Percentiles rank a stretch among this genome's conserved stretches.
Conservation (phyloP, 192 early-diverging fungal genomes). For the Coemansia umbellata region DNA sequence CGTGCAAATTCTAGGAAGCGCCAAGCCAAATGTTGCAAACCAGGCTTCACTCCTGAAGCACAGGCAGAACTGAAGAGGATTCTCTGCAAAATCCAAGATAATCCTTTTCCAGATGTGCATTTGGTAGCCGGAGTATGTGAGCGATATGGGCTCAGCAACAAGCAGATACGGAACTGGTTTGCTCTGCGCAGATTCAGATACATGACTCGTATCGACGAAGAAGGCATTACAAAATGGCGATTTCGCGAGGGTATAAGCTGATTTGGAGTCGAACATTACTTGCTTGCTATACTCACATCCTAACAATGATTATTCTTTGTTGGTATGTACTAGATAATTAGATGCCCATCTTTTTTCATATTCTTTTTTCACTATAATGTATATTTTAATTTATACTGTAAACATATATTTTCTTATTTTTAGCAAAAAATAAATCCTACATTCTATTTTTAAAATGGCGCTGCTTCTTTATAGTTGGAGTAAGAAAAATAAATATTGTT, state of each 20-base stretch:
- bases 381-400: no score
- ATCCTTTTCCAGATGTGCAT: conserved; percentile 23
- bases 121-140: conserved; percentile 10
- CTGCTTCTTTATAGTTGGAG: no score
- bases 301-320: no score
- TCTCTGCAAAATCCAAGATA: conserved; percentile 14
- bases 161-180: conserved; percentile 47
- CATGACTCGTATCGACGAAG: conserved; percentile 10
- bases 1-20: background rate
- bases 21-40: background rate
- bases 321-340: no score
- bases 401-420: no score
- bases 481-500: no score
- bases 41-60: conserved; percentile 17
- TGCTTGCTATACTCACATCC: no score
- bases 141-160: conserved; percentile 13
- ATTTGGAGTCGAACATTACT: no score
- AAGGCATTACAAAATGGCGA: conserved; percentile 21
- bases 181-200: conserved; percentile 32
- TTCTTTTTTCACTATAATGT: no score
- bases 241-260: conserved; percentile 26
- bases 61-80: conserved; percentile 16
- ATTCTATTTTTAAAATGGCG: no score
- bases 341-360: no score
- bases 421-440: no score